Base-by-base conservation (phyloP, 805 yeast genomes). In the Wickerhamiella kurtzmanii region DNA sequence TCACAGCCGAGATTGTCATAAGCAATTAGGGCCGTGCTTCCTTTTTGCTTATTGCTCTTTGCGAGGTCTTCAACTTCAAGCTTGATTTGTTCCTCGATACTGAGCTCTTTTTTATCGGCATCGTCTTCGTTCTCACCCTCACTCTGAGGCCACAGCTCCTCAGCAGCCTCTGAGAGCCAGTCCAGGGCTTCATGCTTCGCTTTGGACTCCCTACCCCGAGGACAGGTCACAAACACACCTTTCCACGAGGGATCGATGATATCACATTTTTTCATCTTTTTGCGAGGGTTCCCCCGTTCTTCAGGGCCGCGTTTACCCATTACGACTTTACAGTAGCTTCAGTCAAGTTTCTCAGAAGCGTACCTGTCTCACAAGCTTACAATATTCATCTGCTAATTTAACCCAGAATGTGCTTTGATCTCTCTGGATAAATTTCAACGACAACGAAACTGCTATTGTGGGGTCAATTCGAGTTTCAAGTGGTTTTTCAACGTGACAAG, bases 221-320 rank as follows among this genome's bases (percentile, higher is more conserved):
- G 75, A 63, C 96, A 89, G 0, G 97, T 83, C 11, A 87, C 95
- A 63, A 83, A 92, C 0, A 92, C 71, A 0, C 98, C 98, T 36
- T 80, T 67, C 46, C 92, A 82, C 37, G 81, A 81, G 0, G 96
- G 95, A 57, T 88, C 96, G 17, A 88, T 32, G 0, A 49, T 44
- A 9, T 49, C 41, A 28, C 40, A 37, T 11, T 19, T 36, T 35
- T 43, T 4, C 8, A n/a, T 17, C 41, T 22, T 36, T 35, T 43
- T 22, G n/a, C 16, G 11, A 6, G n/a, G 37, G n/a, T 28, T 17
- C 16, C 43, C 16, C 43, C 43, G 16, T 28, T 18, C 43, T 37
- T 37, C 32, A 6, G 32, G 32, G 32, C 32, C 32, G 6, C 32
- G 32, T 25, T 25, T 25, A 6, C 32, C 32, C 32, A 25, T 25